Conservation (phyloP, 2,329 filamentous ascomycete species). For the Neofusicoccum umdonicola region DNA sequence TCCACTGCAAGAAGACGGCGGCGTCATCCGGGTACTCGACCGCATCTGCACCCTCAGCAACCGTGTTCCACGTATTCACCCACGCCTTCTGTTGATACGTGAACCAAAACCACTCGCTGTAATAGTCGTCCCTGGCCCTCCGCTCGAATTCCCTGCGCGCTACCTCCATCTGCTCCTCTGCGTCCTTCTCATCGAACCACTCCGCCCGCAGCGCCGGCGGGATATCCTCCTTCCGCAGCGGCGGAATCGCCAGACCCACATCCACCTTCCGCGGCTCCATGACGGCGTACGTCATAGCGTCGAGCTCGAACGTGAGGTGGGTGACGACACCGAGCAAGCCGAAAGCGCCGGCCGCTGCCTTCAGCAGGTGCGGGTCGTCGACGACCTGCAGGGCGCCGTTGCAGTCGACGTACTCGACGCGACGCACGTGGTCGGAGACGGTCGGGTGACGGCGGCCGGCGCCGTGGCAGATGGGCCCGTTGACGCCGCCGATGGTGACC, state of each 20-base stretch:
- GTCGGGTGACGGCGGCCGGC: constrained; percentile 45
- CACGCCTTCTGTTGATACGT: constrained; percentile 46
- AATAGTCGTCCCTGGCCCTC: constrained; percentile 43
- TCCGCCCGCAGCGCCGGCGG: constrained; percentile 37
- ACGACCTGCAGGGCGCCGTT: constrained; percentile 44
- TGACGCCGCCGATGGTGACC: constrained; percentile 49
- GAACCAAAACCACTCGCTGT: constrained; percentile 54
- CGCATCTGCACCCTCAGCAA: constrained; percentile 29
- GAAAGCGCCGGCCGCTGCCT: constrained; percentile 43
- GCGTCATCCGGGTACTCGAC: constrained; percentile 38
- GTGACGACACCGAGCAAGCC: constrained; percentile 51
- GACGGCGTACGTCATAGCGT: constrained; percentile 49
- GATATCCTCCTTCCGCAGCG: constrained; percentile 39
- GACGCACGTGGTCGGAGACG: constrained; percentile 46
- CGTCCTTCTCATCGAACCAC: constrained; percentile 29
- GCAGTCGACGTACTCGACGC: constrained; percentile 50
- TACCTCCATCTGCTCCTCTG: constrained; percentile 30
- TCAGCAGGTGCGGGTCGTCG: constrained; percentile 38
- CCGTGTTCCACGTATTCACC: constrained; percentile 49
- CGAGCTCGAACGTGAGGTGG: constrained; percentile 49
- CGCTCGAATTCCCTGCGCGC: constrained; percentile 40
- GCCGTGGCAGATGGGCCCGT: constrained; percentile 49
- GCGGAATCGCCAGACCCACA: constrained; percentile 45
- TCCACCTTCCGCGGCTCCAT: constrained; percentile 46
- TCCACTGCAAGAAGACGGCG: constrained; percentile 39